These are phyloP conservation scores for Talaromyces sp. DNA, from an alignment of 2,329 filamentous ascomycete species.

Conservation along the genomic window DNA sequence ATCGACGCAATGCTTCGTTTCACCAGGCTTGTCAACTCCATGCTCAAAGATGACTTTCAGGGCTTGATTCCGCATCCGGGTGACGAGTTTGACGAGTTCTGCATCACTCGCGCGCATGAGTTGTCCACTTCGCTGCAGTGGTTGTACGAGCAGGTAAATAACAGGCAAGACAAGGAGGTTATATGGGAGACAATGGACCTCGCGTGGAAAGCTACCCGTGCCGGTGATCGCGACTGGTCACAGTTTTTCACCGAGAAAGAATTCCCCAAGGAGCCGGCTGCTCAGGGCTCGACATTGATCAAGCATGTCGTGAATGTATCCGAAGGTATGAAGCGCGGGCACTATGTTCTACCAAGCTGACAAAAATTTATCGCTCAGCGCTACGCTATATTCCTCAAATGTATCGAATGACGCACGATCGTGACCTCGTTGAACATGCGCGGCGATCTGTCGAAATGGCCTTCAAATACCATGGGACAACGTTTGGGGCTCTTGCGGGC, in stretches of 20 bases:
- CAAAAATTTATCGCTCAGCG: background rate
- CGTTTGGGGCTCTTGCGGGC: slow-evolving; percentile 9
- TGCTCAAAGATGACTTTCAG: slow-evolving; percentile 11
- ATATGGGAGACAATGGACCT: slow-evolving; percentile 12
- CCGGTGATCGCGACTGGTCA: slow-evolving; percentile 9
- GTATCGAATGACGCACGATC: slow-evolving; percentile 8
- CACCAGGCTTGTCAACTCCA: slow-evolving; percentile 5
- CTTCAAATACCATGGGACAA: slow-evolving; percentile 11
- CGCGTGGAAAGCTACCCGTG: slow-evolving; percentile 10
- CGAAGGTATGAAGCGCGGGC: background rate
- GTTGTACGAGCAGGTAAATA: slow-evolving; percentile 10
- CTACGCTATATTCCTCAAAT: slow-evolving; percentile 10
- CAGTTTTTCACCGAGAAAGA: slow-evolving; percentile 10
- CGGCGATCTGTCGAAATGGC: slow-evolving; percentile 9
- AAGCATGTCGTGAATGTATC: slow-evolving; percentile 11
- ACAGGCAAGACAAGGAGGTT: slow-evolving; percentile 7
- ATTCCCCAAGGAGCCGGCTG: slow-evolving; percentile 10
- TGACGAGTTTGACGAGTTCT: slow-evolving; percentile 10
- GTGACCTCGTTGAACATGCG: slow-evolving; percentile 5
- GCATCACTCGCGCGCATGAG: slow-evolving; percentile 11
- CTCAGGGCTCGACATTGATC: slow-evolving; percentile 7
- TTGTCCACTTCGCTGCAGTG: slow-evolving; percentile 10
- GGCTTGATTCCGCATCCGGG: slow-evolving; percentile 9
- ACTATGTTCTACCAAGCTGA: background rate
- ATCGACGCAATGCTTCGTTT: slow-evolving; percentile 8